These are phyloP conservation scores for Moesziomyces globuligerus DNA, from an alignment of 1,284 basidiomycete species.

Conservation along the genomic window DNA sequence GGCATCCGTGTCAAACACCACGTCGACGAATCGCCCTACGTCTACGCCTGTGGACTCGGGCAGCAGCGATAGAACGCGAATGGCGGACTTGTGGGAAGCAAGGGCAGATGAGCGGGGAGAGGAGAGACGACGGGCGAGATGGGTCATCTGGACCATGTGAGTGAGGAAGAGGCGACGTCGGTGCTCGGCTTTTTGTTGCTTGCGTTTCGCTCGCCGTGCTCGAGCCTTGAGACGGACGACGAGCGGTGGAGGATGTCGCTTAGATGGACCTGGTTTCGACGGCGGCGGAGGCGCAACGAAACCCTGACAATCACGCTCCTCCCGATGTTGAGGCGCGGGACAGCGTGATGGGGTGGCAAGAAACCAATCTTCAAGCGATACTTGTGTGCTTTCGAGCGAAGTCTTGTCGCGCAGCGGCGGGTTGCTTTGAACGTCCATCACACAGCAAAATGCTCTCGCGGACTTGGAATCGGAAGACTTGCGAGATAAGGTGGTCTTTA, in stretches of 20 bases:
- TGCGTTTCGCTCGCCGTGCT: slow-evolving; percentile 33
- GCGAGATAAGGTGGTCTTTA: no score
- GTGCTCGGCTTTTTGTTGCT: slow-evolving; percentile 35
- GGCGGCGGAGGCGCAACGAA: slow-evolving; percentile 20
- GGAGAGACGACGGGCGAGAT: slow-evolving; percentile 9
- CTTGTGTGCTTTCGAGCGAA: neutral
- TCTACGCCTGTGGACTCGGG: slow-evolving; percentile 26
- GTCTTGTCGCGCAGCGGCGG: neutral
- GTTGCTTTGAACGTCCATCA: neutral
- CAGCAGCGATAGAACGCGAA: slow-evolving; percentile 9
- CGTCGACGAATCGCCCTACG: slow-evolving; percentile 20
- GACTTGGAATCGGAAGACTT: no score
- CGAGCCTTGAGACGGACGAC: slow-evolving; percentile 21
- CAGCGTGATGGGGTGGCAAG: neutral
- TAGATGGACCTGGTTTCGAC: slow-evolving; percentile 18
- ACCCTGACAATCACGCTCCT: slow-evolving; percentile 3
- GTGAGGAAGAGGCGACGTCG: slow-evolving; percentile 30
- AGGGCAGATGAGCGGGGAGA: neutral
- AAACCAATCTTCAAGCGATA: neutral
- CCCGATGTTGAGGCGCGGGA: no score
- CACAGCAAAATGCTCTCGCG: no score
- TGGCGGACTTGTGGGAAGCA: no score
- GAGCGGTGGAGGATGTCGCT: slow-evolving; percentile 24
- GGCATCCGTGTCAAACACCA: slow-evolving; percentile 34
- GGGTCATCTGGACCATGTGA: slow-evolving; percentile 21